Conservation (phyloP, 2,329 filamentous ascomycete species). For the Diaporthe sp. region DNA sequence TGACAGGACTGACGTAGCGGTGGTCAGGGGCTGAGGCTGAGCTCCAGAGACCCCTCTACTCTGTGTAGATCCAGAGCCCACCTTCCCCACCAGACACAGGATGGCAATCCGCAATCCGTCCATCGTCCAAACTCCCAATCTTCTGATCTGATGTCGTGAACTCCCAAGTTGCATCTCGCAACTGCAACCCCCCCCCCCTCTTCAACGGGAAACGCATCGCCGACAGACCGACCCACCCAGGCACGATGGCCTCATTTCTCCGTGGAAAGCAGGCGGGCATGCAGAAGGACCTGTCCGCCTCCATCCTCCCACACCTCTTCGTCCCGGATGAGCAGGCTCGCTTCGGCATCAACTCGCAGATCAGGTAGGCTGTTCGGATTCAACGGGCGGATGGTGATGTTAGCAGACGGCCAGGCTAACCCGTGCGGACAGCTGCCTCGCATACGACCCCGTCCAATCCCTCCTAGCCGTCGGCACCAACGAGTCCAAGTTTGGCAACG, state of each 20-base stretch:
- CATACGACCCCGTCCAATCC: slow-evolving; percentile 95
- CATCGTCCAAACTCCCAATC: background rate
- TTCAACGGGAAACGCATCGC: background rate
- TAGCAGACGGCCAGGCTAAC: slow-evolving; percentile 30
- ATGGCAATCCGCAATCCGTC: background rate
- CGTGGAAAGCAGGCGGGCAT: slow-evolving; percentile 95
- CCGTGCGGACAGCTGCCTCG: slow-evolving; percentile 74
- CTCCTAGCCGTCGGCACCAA: slow-evolving; percentile 92
- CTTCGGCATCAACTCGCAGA: slow-evolving; percentile 85
- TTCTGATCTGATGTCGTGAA: background rate
- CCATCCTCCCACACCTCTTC: slow-evolving; percentile 83
- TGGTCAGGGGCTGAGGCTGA: slow-evolving; percentile 19
- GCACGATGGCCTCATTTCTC: slow-evolving; percentile 86
- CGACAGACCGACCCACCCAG: background rate
- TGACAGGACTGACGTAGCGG: slow-evolving; percentile 28
- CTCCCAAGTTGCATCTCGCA: slow-evolving; percentile 3
- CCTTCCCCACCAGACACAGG: slow-evolving; percentile 6
- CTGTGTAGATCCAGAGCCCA: background rate
- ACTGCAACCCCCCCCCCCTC: background rate
- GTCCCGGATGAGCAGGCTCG: slow-evolving; percentile 85
- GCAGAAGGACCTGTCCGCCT: slow-evolving; percentile 89
- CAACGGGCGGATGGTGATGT: background rate
- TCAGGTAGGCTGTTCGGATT: slow-evolving; percentile 62
- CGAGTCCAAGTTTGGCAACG: slow-evolving; percentile 86
- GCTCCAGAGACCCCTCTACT: slow-evolving; percentile 13